These are phyloP conservation scores for Ophiobolus disseminans DNA, from an alignment of 2,329 filamentous ascomycete genomes.

Conservation along the genomic window DNA sequence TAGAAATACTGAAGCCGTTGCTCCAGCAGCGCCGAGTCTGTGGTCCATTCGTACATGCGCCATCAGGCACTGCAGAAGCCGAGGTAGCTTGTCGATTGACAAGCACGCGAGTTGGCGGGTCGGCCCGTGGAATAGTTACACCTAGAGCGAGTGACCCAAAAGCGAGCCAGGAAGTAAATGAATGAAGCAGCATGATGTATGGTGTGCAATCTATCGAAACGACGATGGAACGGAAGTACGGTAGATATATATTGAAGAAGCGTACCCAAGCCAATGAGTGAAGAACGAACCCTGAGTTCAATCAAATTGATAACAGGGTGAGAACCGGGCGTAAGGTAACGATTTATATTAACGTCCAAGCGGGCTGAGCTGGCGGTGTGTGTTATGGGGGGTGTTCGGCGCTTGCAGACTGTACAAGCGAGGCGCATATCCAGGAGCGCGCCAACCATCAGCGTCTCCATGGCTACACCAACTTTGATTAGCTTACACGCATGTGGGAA, in stretches of 20 bases:
- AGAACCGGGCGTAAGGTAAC: slow-evolving; percentile 8
- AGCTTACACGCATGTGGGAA: too few relatives aligned
- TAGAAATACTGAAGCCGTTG: slow-evolving; percentile 53
- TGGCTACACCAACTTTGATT: background rate
- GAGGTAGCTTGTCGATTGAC: slow-evolving; percentile 34
- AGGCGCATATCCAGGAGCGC: background rate
- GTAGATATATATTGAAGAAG: slow-evolving; percentile 14
- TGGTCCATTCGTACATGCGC: slow-evolving; percentile 51
- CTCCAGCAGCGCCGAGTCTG: slow-evolving; percentile 53
- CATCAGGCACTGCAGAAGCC: slow-evolving; percentile 26
- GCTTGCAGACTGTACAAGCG: background rate
- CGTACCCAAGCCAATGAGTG: slow-evolving; percentile 17
- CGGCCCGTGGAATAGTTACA: slow-evolving; percentile 33
- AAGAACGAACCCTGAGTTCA: slow-evolving; percentile 6
- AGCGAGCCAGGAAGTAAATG: slow-evolving; percentile 33
- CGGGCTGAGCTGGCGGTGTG: slow-evolving; percentile 4
- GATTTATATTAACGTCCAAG: slow-evolving; percentile 26
- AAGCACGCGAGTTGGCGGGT: slow-evolving; percentile 21
- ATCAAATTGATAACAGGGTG: slow-evolving; percentile 13
- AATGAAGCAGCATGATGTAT: slow-evolving; percentile 34
- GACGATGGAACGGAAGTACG: slow-evolving; percentile 7
- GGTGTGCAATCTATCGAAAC: slow-evolving; percentile 14
- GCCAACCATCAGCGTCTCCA: background rate
- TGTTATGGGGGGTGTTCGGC: slow-evolving; percentile 4
- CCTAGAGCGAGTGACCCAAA: slow-evolving; percentile 35